These are phyloP conservation scores for Torulaspora quercuum DNA, from an alignment of 805 yeast species.

Conservation along the genomic window DNA sequence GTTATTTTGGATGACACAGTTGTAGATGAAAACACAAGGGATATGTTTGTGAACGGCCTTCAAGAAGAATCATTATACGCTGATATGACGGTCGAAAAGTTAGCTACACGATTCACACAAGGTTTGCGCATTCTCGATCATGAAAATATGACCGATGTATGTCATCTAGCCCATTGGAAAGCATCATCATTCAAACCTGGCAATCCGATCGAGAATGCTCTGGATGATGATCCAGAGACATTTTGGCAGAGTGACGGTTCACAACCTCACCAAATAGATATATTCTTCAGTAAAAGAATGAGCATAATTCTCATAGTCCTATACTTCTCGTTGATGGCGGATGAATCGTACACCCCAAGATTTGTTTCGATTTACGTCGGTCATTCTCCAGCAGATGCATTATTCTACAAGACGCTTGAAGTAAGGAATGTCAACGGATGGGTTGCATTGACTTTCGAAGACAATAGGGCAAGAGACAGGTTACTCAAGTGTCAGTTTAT, in stretches of 20 bases:
- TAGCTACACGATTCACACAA: slow-evolving; percentile 17
- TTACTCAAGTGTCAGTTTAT: slow-evolving; percentile 32
- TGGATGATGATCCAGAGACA: slow-evolving; percentile 66
- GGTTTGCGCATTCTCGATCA: slow-evolving; percentile 27
- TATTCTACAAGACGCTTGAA: slow-evolving; percentile 28
- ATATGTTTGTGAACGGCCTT: slow-evolving; percentile 20
- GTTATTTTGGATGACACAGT: slow-evolving; percentile 23
- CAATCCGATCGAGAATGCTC: slow-evolving; percentile 63
- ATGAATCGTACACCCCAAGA: slow-evolving; percentile 89
- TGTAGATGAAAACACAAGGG: slow-evolving; percentile 14
- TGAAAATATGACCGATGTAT: slow-evolving; percentile 64
- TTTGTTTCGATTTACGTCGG: slow-evolving; percentile 35
- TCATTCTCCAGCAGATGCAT: slow-evolving; percentile 29
- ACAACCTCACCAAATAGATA: slow-evolving; percentile 78
- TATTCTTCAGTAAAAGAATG: slow-evolving; percentile 77
- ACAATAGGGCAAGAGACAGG: slow-evolving; percentile 24
- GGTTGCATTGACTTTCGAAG: slow-evolving; percentile 29
- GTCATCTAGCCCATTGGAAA: slow-evolving; percentile 79
- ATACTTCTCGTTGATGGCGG: slow-evolving; percentile 65
- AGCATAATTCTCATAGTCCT: slow-evolving; percentile 63
- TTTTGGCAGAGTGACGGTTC: slow-evolving; percentile 96
- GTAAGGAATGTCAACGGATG: slow-evolving; percentile 34
- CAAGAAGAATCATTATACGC: slow-evolving; percentile 22
- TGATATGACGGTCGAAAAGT: slow-evolving; percentile 19
- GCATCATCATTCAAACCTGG: slow-evolving; percentile 74